phyloP scores from a whole-genome alignment of 805 yeast genomes.

The Candida schatavii region DNA sequence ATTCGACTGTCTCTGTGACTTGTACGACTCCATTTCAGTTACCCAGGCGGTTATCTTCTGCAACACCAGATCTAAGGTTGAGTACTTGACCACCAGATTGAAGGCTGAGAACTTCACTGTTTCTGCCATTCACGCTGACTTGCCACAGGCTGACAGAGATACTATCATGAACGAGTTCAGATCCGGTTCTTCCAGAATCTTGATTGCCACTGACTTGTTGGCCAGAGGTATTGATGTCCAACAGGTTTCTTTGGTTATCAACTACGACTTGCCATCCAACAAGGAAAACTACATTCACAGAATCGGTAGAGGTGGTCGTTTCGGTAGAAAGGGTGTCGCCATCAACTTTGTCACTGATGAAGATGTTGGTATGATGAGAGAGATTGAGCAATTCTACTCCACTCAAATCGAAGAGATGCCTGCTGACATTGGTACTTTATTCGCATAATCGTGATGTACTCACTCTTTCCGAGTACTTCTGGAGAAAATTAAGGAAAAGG shows the following conservation, averaged over 20 bases:
- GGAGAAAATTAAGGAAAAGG: too few species aligned
- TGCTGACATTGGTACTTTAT: constrained; percentile 55
- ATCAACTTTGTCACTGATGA: constrained; percentile 86
- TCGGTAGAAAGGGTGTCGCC: constrained; percentile 98
- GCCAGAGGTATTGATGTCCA: constrained; percentile 98
- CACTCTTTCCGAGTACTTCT: too few species aligned
- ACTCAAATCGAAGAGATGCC: constrained; percentile 95
- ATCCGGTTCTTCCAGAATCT: constrained; percentile 87
- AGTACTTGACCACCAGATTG: constrained; percentile 76
- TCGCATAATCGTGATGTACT: constrained; percentile 27
- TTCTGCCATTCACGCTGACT: constrained; percentile 93
- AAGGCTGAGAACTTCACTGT: constrained; percentile 84
- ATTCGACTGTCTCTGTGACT: constrained; percentile 89
- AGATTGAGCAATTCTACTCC: constrained; percentile 84
- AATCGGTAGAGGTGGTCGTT: constrained; percentile 98
- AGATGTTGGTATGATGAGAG: constrained; percentile 73
- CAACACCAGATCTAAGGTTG: constrained; percentile 93
- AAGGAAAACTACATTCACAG: constrained; percentile 95
- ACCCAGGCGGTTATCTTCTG: constrained; percentile 98
- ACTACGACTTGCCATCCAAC: constrained; percentile 88
- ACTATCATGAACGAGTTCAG: constrained; percentile 94
- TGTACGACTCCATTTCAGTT: constrained; percentile 91
- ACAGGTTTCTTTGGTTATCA: constrained; percentile 92
- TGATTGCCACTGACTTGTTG: constrained; percentile 92
- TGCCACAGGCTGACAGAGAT: constrained; percentile 91